phyloP scores from a whole-genome alignment of 2,329 filamentous ascomycete species.

The Fusarium luffae region DNA sequence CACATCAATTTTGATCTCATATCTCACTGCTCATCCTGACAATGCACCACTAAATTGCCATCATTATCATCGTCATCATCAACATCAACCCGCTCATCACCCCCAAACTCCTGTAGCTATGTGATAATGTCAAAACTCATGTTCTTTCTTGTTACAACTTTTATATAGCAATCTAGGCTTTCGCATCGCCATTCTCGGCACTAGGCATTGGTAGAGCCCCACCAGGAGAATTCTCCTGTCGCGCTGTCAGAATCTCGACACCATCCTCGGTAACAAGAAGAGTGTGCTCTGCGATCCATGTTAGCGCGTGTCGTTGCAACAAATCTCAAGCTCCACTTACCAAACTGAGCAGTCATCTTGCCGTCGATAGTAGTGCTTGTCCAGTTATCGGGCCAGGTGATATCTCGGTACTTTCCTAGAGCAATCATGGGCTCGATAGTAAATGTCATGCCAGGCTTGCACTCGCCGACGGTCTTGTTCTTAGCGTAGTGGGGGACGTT shows the following conservation, averaged over 20 bases:
- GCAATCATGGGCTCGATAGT: constrained; percentile 99
- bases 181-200: constrained; percentile 27
- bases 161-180: constrained; percentile 16
- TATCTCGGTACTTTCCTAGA: constrained; percentile 87
- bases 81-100: constrained; percentile 13
- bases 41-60: constrained; percentile 1
- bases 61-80: background rate
- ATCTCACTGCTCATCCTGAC: constrained; percentile 4
- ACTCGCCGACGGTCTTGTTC: constrained; percentile 95
- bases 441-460: constrained; percentile 97
- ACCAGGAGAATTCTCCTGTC: constrained; percentile 77
- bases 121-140: constrained; percentile 18
- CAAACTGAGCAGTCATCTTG: constrained; percentile 90
- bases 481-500: constrained; percentile 98
- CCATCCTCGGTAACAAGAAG: constrained; percentile 85
- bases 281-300: constrained; percentile 72
- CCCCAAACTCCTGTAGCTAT: constrained; percentile 26
- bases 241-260: constrained; percentile 82
- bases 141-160: constrained; percentile 3
- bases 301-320: constrained; percentile 35
- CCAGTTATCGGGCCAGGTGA: constrained; percentile 99
- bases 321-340: constrained; percentile 58
- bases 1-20: constrained; percentile 13
- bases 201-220: constrained; percentile 72
- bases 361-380: constrained; percentile 94